Evolutionary conservation across 345 rosid genomes (phyloP).

Genomic region (Schrenkiella parvula): DNA sequence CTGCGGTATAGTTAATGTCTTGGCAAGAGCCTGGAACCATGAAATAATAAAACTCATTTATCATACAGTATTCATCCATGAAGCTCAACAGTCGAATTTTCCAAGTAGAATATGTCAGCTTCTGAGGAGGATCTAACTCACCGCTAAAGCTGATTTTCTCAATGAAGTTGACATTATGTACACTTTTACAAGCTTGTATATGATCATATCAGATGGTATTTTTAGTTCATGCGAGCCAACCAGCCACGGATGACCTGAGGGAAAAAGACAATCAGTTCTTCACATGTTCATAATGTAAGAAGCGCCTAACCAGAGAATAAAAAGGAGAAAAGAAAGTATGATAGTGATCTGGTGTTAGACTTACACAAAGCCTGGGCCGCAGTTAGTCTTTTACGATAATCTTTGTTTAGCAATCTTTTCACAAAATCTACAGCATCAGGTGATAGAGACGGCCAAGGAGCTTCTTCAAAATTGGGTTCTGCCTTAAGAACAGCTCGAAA

Average conservation of each 20-base stretch:
- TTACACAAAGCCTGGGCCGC: constrained; percentile 95
- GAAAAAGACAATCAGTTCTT: constrained; percentile 10
- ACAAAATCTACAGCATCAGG: constrained; percentile 88
- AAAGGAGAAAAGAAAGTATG: too few species aligned
- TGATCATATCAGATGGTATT: constrained; percentile 79
- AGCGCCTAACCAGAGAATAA: background rate
- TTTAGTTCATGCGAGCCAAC: constrained; percentile 60
- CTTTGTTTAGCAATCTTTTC: constrained; percentile 85
- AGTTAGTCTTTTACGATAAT: constrained; percentile 89
- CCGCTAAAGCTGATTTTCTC: constrained; percentile 69
- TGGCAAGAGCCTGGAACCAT: constrained; percentile 72
- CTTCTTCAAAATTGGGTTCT: constrained; percentile 90
- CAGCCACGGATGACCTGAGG: constrained; percentile 94
- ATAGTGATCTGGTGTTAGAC: too few species aligned
- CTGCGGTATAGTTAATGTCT: constrained; percentile 69
- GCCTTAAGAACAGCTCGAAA: constrained; percentile 87
- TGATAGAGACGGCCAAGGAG: constrained; percentile 91
- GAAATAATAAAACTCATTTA: background rate
- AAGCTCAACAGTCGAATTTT: background rate
- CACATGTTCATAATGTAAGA: background rate
- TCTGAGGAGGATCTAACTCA: constrained; percentile 38
- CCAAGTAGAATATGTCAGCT: background rate
- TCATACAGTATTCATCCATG: background rate
- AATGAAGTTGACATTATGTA: constrained; percentile 74
- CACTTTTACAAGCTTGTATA: constrained; percentile 69